Conservation (phyloP, 148 eudicot species). For the Selenicereus undatus region DNA sequence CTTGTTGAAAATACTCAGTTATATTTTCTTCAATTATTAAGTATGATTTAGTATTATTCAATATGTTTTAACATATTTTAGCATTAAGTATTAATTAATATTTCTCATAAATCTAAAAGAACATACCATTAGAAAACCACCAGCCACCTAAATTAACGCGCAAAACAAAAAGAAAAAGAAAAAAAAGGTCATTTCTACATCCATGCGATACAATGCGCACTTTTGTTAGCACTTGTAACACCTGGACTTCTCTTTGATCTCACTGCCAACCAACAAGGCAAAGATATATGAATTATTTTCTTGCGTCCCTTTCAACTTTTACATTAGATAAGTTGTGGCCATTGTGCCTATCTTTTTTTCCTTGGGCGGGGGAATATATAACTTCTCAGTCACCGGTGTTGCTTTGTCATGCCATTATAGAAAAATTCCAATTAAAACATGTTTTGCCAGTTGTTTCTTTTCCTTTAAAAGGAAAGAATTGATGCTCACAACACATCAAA, state of each 20-base stretch:
- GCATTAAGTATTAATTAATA: too few relatives aligned
- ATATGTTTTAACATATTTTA: too few relatives aligned
- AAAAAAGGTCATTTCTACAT: neutral
- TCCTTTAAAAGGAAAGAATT: conserved; percentile 1
- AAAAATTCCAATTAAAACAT: neutral
- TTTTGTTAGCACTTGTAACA: neutral
- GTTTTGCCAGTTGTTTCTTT: neutral
- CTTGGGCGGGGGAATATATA: neutral
- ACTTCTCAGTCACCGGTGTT: neutral
- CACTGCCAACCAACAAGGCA: neutral
- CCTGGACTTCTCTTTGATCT: neutral
- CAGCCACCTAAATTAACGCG: neutral
- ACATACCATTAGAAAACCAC: neutral
- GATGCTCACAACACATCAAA: neutral
- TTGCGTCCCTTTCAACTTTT: neutral
- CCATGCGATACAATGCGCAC: neutral
- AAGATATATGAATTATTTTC: neutral
- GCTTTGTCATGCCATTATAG: neutral
- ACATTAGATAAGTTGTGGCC: neutral
- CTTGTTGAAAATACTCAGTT: too few relatives aligned
- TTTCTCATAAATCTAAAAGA: too few relatives aligned
- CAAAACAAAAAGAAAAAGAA: neutral
- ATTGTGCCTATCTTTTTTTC: neutral
- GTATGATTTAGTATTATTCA: too few relatives aligned
- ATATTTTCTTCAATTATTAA: too few relatives aligned